Conservation (phyloP, 495 filamentous ascomycete genomes). For the Hypoxylon lienhwacheense region DNA sequence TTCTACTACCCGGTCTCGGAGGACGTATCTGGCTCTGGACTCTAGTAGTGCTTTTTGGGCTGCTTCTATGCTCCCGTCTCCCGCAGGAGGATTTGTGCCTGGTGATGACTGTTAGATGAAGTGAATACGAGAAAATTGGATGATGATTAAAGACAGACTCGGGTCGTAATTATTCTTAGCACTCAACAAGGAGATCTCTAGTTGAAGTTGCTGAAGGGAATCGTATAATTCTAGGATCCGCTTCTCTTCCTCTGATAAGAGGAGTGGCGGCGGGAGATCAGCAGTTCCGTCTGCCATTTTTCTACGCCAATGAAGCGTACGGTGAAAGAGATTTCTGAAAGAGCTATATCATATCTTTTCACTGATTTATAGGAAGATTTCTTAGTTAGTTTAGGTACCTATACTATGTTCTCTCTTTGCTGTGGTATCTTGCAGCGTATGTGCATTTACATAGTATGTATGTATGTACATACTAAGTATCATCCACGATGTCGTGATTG, state of each 20-base stretch:
- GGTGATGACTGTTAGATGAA: neutral
- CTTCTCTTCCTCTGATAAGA: constrained; percentile 63
- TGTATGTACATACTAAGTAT: too few relatives aligned
- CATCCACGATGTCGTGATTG: too few relatives aligned
- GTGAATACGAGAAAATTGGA: neutral
- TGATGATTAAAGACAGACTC: constrained; percentile 25
- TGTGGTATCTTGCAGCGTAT: too few relatives aligned
- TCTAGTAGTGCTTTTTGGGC: constrained; percentile 69
- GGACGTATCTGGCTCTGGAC: constrained; percentile 65
- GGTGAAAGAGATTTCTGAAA: neutral
- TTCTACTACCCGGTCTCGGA: constrained; percentile 67
- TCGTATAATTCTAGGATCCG: constrained; percentile 68
- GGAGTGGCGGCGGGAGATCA: constrained; percentile 40
- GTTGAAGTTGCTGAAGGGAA: constrained; percentile 65
- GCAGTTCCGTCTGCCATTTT: constrained; percentile 21
- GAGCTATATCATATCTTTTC: neutral
- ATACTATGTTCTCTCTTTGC: too few relatives aligned
- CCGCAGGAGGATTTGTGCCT: constrained; percentile 11
- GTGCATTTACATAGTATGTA: too few relatives aligned
- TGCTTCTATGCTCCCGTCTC: constrained; percentile 52
- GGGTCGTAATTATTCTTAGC: constrained; percentile 48
- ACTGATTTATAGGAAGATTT: too few relatives aligned
- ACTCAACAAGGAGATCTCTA: constrained; percentile 69
- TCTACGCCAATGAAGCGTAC: neutral
- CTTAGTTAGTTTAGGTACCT: too few relatives aligned